phyloP scores from a whole-genome alignment of 2,329 filamentous ascomycete species.

The Fusarium coffeatum region DNA sequence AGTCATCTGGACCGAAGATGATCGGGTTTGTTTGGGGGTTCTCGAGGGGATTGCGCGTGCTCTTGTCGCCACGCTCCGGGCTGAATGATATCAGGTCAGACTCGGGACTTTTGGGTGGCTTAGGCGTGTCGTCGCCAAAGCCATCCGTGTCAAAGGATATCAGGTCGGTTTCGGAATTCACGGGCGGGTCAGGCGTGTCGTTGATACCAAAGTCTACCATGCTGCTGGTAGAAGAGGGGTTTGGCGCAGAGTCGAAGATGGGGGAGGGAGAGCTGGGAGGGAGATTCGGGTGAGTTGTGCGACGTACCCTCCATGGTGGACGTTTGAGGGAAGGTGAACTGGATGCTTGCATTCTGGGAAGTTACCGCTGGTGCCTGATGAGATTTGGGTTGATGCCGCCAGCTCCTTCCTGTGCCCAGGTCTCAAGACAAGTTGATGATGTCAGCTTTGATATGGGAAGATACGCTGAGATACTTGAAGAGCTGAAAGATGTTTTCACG shows the following conservation, averaged over 20 bases:
- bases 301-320: not conserved
- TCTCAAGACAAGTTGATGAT: no score
- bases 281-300: accelerated
- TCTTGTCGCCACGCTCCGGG: no score
- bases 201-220: not conserved
- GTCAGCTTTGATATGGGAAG: no score
- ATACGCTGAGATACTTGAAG: no score
- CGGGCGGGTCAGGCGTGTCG: not conserved
- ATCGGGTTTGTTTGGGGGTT: no score
- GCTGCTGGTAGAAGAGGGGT: not conserved
- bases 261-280: not conserved
- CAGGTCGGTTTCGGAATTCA: accelerated
- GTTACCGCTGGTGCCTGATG: not conserved
- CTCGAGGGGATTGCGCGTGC: accelerated
- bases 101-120: no score
- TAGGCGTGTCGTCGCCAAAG: not conserved
- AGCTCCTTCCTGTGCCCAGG: not conserved
- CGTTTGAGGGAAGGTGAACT: not conserved
- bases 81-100: no score
- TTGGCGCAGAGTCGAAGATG: not conserved
- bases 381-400: not conserved
- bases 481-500: no score
- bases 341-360: not conserved
- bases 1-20: no score
- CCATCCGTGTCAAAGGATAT: not conserved